Conservation (phyloP, 2,329 filamentous ascomycete species). For the Botryosphaeria dothidea region DNA sequence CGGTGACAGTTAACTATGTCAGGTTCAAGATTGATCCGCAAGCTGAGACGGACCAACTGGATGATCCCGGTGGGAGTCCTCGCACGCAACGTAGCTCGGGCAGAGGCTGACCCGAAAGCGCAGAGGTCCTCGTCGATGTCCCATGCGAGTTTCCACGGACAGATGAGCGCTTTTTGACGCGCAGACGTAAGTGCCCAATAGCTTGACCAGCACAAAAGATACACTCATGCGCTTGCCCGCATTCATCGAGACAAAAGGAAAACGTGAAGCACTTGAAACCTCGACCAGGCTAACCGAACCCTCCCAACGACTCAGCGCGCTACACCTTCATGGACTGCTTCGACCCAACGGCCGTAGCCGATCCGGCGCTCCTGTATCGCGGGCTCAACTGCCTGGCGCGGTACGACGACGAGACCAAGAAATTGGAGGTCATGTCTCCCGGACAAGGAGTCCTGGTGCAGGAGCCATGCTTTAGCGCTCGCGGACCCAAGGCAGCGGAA, state of each 20-base stretch:
- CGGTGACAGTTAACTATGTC: slow-evolving; percentile 20
- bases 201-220: neutral
- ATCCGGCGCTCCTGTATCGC: neutral
- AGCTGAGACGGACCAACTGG: neutral
- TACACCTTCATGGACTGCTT: slow-evolving; percentile 11
- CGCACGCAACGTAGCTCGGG: slow-evolving; percentile 25
- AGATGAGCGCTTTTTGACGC: slow-evolving; percentile 44
- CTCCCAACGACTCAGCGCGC: neutral
- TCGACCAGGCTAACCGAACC: neutral
- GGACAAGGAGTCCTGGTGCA: neutral
- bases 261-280: neutral
- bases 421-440: neutral
- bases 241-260: neutral
- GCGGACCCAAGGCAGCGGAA: neutral
- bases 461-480: neutral
- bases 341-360: neutral
- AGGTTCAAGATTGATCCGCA: slow-evolving; percentile 31
- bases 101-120: neutral
- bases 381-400: neutral
- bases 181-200: neutral
- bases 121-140: slow-evolving; percentile 26
- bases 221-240: neutral
- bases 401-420: slow-evolving; percentile 2
- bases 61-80: slow-evolving; percentile 9
- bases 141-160: slow-evolving; percentile 54